Evolutionary conservation across 768 basidiomycete species (phyloP).

Genomic region (Mycena alexandri): DNA sequence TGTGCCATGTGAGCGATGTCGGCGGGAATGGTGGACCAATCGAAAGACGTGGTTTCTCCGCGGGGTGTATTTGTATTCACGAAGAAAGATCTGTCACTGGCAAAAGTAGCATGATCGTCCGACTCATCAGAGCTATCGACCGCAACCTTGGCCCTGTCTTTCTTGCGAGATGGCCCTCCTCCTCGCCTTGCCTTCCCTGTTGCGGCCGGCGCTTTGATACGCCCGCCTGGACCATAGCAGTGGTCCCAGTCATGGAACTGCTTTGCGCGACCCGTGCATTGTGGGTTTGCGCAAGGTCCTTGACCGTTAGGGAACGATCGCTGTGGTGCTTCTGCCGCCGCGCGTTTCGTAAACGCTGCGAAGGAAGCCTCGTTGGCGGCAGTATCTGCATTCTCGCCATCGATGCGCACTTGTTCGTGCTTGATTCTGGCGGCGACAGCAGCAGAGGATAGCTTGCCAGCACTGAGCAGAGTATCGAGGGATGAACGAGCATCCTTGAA

Average conservation of each 20-base stretch:
- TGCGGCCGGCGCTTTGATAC: background rate
- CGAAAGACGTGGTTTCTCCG: slow-evolving; percentile 1
- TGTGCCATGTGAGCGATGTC: background rate
- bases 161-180: background rate
- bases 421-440: slow-evolving; percentile 10
- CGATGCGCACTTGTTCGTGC: slow-evolving; percentile 20
- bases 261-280: slow-evolving; percentile 17
- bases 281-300: slow-evolving; percentile 18
- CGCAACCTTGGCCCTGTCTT: slow-evolving; percentile 4
- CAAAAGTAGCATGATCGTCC: background rate
- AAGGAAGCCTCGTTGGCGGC: background rate
- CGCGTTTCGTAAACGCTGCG: background rate
- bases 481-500: slow-evolving; percentile 15
- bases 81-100: slow-evolving; percentile 1
- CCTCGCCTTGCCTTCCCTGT: background rate
- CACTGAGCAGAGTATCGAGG: slow-evolving; percentile 14
- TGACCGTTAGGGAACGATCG: slow-evolving; percentile 2
- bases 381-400: slow-evolving; percentile 8
- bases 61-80: background rate
- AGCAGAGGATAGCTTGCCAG: slow-evolving; percentile 6
- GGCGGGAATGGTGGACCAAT: background rate
- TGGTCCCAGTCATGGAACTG: slow-evolving; percentile 25
- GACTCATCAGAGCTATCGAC: slow-evolving; percentile 6
- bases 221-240: slow-evolving; percentile 12
- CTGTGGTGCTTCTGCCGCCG: background rate